These are phyloP conservation scores for Metarhizium robertsii DNA, from an alignment of 2,329 filamentous ascomycete species.

Conservation along the genomic window DNA sequence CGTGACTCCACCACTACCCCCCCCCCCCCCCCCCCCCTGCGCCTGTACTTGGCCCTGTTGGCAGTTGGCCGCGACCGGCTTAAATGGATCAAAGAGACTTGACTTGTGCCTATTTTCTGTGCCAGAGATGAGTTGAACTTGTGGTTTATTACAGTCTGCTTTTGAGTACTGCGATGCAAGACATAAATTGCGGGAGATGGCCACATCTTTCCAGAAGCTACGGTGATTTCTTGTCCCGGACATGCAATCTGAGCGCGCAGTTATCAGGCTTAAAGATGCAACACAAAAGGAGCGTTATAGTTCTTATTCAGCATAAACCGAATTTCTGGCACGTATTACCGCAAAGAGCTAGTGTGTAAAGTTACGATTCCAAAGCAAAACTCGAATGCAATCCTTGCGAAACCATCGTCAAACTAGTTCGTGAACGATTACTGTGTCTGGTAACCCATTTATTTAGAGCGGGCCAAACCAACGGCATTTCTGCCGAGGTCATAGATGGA, in stretches of 20 bases:
- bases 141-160: no score
- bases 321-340: not conserved
- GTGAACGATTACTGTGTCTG: not conserved
- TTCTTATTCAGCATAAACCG: not conserved
- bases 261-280: not conserved
- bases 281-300: not conserved
- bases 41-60: no score
- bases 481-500: conserved; percentile 93
- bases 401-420: not conserved
- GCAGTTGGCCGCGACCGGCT: no score
- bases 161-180: no score
- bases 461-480: conserved; percentile 79
- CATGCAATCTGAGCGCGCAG: not conserved
- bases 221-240: not conserved
- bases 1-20: conserved; percentile 11
- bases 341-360: not conserved
- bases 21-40: no score
- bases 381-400: not conserved
- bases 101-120: no score
- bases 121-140: no score
- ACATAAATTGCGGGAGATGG: no score
- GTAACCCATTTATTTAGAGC: conserved; percentile 51
- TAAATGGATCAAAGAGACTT: no score
- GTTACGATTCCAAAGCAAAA: not conserved
- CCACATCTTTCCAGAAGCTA: not conserved